Evolutionary conservation across 2,329 filamentous ascomycete genomes (phyloP).

Genomic region (Aspergillus glaucus): DNA sequence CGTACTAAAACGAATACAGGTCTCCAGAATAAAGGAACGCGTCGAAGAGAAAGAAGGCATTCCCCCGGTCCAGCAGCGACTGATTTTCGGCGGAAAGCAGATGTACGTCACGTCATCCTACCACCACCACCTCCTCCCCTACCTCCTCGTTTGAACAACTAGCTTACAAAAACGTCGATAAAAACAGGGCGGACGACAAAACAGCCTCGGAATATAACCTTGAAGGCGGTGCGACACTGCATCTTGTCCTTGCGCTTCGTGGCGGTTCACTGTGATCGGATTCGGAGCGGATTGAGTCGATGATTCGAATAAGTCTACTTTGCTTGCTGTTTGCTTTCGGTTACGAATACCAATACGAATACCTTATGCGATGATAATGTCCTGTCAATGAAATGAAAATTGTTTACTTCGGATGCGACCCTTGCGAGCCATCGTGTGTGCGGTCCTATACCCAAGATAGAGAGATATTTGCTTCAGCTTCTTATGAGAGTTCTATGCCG

Average conservation of each 20-base stretch:
- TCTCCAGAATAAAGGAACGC: conserved; percentile 95
- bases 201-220: conserved; percentile 85
- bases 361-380: too few relatives aligned
- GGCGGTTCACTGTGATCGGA: conserved; percentile 50
- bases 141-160: too few relatives aligned
- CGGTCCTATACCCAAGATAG: too few relatives aligned
- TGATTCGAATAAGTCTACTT: too few relatives aligned
- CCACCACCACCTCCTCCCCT: background rate
- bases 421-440: too few relatives aligned
- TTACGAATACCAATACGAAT: too few relatives aligned
- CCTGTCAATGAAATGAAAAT: too few relatives aligned
- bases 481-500: too few relatives aligned
- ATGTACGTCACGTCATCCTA: conserved; percentile 57
- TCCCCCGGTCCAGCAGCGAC: conserved; percentile 87
- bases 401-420: too few relatives aligned
- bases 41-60: conserved; percentile 99
- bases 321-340: too few relatives aligned
- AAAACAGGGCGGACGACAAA: conserved; percentile 81
- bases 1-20: conserved; percentile 45
- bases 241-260: conserved; percentile 89
- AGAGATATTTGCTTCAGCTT: too few relatives aligned
- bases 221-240: conserved; percentile 84
- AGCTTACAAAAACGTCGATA: background rate
- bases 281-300: too few relatives aligned
- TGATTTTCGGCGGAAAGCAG: conserved; percentile 97